Conservation (phyloP, 1,284 basidiomycete species). For the Apiotrichum brassicae region DNA sequence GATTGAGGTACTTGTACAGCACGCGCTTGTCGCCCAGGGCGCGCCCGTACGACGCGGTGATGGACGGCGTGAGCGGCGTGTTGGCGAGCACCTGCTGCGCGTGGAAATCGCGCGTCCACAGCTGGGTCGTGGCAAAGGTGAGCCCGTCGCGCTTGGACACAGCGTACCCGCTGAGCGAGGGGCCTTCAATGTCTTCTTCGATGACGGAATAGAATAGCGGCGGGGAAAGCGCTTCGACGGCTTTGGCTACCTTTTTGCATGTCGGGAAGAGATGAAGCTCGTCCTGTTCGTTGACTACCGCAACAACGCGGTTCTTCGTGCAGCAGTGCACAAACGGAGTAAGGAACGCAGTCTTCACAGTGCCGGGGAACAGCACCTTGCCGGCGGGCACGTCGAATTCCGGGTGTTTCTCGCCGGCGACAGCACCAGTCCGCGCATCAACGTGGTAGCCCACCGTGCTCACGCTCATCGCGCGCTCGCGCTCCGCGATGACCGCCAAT, state of each 20-base stretch:
- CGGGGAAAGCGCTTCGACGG: constrained; percentile 25
- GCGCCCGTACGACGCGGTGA: constrained; percentile 70
- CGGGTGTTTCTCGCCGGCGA: constrained; percentile 23
- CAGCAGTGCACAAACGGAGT: constrained; percentile 41
- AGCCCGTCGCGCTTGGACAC: constrained; percentile 7
- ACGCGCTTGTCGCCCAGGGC: constrained; percentile 82
- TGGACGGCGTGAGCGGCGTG: constrained; percentile 42
- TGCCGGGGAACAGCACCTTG: constrained; percentile 33
- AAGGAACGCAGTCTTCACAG: constrained; percentile 31
- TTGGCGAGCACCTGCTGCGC: constrained; percentile 51
- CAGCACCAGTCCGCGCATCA: constrained; percentile 67
- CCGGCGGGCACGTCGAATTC: constrained; percentile 25
- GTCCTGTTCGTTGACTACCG: constrained; percentile 29
- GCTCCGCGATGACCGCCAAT: constrained; percentile 35
- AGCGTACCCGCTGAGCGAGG: constrained; percentile 11
- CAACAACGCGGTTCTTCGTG: constrained; percentile 35
- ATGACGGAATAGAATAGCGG: constrained; percentile 30
- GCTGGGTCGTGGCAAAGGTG: constrained; percentile 7
- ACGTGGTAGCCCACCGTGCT: constrained; percentile 65
- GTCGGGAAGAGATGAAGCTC: constrained; percentile 42
- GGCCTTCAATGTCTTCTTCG: constrained; percentile 15
- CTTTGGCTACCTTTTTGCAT: constrained; percentile 40
- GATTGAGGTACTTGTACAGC: constrained; percentile 91
- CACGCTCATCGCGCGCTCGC: background rate
- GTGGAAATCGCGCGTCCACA: constrained; percentile 60